These are phyloP conservation scores for Calonectria naviculata DNA, from an alignment of 2,329 filamentous ascomycete genomes.

Conservation along the genomic window DNA sequence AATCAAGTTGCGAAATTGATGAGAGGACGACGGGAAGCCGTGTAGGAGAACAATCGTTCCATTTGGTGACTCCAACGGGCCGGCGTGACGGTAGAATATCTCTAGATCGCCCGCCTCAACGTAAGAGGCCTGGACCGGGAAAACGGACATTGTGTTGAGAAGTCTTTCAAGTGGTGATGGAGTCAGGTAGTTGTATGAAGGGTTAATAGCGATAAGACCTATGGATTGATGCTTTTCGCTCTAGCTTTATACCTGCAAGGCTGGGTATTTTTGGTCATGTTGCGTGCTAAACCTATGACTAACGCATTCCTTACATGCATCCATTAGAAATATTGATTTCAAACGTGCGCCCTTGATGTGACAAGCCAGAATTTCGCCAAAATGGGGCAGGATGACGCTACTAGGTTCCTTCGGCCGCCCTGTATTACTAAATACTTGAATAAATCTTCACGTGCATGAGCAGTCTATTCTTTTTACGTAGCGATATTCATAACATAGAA, in stretches of 20 bases:
- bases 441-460: background rate
- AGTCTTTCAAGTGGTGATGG: background rate
- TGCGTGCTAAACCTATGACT: background rate
- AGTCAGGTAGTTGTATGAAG: background rate
- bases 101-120: constrained; percentile 47
- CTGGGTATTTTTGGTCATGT: background rate
- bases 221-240: background rate
- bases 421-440: background rate
- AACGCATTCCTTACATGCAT: background rate
- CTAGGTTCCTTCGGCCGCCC: background rate
- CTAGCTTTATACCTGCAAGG: background rate
- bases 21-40: constrained; percentile 57
- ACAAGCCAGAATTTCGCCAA: background rate
- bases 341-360: background rate
- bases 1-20: constrained; percentile 57
- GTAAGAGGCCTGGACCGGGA: background rate
- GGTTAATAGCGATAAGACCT: background rate
- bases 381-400: background rate
- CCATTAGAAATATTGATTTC: background rate
- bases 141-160: background rate
- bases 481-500: no score
- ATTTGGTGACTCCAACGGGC: constrained; percentile 29
- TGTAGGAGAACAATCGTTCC: constrained; percentile 56
- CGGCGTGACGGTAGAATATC: constrained; percentile 54
- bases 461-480: background rate